Conservation (phyloP, 257 asterid species). For the Fraxinus anomala region DNA sequence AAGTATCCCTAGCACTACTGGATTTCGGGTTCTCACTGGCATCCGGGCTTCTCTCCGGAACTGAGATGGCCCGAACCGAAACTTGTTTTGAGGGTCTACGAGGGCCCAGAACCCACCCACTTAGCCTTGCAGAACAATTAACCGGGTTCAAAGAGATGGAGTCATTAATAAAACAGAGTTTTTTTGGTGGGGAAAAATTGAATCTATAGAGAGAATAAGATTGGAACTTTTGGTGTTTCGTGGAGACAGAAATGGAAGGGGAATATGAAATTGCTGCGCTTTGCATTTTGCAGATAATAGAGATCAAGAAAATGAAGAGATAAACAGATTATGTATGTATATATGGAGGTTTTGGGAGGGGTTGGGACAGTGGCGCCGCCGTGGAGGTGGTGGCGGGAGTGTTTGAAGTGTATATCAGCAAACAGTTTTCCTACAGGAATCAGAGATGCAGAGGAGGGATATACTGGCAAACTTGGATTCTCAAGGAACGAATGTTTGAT, state of each 20-base stretch:
- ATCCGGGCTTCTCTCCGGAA: constrained; percentile 51
- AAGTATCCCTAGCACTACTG: constrained; percentile 46
- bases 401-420: background rate
- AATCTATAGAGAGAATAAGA: constrained; percentile 31
- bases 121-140: constrained; percentile 46
- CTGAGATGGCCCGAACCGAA: constrained; percentile 50
- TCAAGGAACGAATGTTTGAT: background rate
- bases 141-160: constrained; percentile 24
- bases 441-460: background rate
- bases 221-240: constrained; percentile 30
- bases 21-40: constrained; percentile 60
- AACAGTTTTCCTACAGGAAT: background rate
- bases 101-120: constrained; percentile 55
- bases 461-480: background rate
- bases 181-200: constrained; percentile 19
- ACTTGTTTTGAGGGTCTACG: constrained; percentile 27
- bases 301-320: constrained; percentile 9
- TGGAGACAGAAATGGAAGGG: constrained; percentile 46
- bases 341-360: background rate
- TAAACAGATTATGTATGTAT: background rate
- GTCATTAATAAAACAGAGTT: constrained; percentile 24
- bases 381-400: constrained; percentile 14
- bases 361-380: constrained; percentile 33
- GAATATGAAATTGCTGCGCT: constrained; percentile 58
- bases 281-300: constrained; percentile 50